These are phyloP conservation scores for Deuterostichococcus epilithicus DNA, from an alignment of 139 green algal species.

Conservation along the genomic window DNA sequence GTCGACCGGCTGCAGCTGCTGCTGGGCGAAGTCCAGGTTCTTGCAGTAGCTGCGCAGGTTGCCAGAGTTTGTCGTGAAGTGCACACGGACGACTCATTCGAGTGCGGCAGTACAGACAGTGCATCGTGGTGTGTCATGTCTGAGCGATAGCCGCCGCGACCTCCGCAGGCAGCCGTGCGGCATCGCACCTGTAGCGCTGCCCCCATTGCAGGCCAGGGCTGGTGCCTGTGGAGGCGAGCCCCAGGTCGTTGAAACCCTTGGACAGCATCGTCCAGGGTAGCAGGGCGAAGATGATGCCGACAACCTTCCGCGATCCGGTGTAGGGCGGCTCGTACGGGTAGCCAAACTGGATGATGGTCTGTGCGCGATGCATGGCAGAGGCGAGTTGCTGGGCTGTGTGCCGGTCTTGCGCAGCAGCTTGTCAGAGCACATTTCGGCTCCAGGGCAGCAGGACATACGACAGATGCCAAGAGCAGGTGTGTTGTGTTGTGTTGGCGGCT, in stretches of 20 bases:
- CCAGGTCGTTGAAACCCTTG: slow-evolving; percentile 77
- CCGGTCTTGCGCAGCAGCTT: no score
- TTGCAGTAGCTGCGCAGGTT: slow-evolving; percentile 33
- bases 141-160: slow-evolving; percentile 52
- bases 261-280: slow-evolving; percentile 78
- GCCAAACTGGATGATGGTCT: slow-evolving; percentile 51
- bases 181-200: background rate
- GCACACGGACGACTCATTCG: no score
- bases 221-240: slow-evolving; percentile 33
- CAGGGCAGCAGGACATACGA: no score
- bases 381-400: no score
- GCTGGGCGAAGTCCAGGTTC: slow-evolving; percentile 19
- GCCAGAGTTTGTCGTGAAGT: slow-evolving; percentile 16
- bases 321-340: slow-evolving; percentile 66
- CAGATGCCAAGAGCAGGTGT: no score
- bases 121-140: slow-evolving; percentile 29
- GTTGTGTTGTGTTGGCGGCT: no score
- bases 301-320: slow-evolving; percentile 18
- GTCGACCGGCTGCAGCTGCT: slow-evolving; percentile 7
- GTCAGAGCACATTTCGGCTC: no score
- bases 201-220: slow-evolving; percentile 36
- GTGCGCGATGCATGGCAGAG: slow-evolving; percentile 32
- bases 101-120: slow-evolving; percentile 17
- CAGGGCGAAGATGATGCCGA: slow-evolving; percentile 69
- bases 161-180: no score